Evolutionary conservation across 208 protist species (phyloP).

Genomic region (Crithidia expoeki): DNA sequence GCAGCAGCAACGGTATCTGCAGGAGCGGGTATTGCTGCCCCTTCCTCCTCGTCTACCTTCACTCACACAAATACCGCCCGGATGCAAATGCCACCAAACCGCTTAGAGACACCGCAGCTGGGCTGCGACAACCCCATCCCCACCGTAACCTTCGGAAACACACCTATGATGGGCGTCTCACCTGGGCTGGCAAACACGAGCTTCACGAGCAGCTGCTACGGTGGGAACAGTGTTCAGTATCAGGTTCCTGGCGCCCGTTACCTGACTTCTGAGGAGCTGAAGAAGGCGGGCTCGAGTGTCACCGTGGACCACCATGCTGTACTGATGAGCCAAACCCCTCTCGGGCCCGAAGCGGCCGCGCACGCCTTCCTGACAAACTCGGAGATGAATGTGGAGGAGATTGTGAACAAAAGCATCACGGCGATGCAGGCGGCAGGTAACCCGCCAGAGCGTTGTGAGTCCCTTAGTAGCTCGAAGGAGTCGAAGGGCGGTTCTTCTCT

Average conservation of each 20-base stretch:
- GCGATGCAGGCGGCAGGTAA: slow-evolving; percentile 31
- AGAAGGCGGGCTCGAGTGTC: slow-evolving; percentile 10
- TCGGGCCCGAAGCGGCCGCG: slow-evolving; percentile 2
- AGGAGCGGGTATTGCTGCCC: too few relatives aligned
- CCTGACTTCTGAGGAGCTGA: slow-evolving; percentile 32
- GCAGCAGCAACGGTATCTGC: too few relatives aligned
- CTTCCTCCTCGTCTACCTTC: neutral
- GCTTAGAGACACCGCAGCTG: slow-evolving; percentile 31
- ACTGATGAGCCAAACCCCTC: slow-evolving; percentile 33
- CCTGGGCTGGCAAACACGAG: slow-evolving; percentile 20
- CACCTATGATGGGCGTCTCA: slow-evolving; percentile 4
- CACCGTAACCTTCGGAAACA: neutral
- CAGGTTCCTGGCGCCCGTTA: slow-evolving; percentile 44
- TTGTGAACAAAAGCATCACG: slow-evolving; percentile 46
- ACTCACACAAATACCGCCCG: neutral
- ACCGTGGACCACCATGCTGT: slow-evolving; percentile 40
- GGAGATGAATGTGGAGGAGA: slow-evolving; percentile 36
- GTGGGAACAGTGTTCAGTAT: slow-evolving; percentile 38
- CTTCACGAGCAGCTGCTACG: slow-evolving; percentile 29
- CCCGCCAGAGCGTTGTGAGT: slow-evolving; percentile 8
- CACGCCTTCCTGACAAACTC: slow-evolving; percentile 19
- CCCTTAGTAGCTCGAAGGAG: neutral
- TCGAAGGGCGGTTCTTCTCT: slow-evolving; percentile 4
- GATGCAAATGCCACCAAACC: slow-evolving; percentile 12
- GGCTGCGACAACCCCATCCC: neutral